Evolutionary conservation across 768 basidiomycete genomes (phyloP).

Genomic region (Hypholoma fasciculare): DNA sequence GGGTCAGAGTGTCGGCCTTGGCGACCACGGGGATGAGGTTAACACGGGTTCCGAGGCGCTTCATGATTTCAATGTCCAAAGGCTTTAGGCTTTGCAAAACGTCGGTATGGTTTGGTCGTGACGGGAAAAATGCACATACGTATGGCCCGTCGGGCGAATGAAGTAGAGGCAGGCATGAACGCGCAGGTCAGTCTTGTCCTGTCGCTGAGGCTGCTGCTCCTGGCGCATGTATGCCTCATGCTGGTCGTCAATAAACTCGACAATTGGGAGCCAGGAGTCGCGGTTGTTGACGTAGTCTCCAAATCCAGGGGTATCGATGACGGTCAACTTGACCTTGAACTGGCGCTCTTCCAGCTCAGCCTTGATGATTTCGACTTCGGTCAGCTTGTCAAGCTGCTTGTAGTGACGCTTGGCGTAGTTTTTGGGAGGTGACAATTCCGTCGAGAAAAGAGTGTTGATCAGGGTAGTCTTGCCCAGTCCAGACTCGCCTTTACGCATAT

Average conservation of each 20-base stretch:
- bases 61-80: conserved; percentile 99
- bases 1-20: conserved; percentile 97
- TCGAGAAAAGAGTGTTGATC: conserved; percentile 99
- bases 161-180: conserved; percentile 98
- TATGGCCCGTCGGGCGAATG: conserved; percentile 93
- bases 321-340: conserved; percentile 99
- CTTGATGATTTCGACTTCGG: conserved; percentile 99
- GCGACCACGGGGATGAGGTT: conserved; percentile 98
- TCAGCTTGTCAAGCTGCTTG: conserved; percentile 98
- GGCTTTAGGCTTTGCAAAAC: conserved; percentile 74
- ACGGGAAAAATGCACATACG: conserved; percentile 55
- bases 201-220: conserved; percentile 97
- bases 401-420: conserved; percentile 87
- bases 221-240: conserved; percentile 96
- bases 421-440: conserved; percentile 89
- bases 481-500: conserved; percentile 74
- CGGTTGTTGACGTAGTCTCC: conserved; percentile 99
- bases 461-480: conserved; percentile 96
- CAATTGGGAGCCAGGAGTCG: conserved; percentile 97
- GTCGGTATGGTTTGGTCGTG: neutral
- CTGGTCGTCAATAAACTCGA: conserved; percentile 98
- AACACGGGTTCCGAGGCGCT: conserved; percentile 95
- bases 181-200: conserved; percentile 91
- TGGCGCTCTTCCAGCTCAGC: conserved; percentile 98
- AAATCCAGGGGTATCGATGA: conserved; percentile 98